These are phyloP conservation scores for Tolypocladium pustulatum DNA, from an alignment of 2,329 filamentous ascomycete species.

Conservation along the genomic window DNA sequence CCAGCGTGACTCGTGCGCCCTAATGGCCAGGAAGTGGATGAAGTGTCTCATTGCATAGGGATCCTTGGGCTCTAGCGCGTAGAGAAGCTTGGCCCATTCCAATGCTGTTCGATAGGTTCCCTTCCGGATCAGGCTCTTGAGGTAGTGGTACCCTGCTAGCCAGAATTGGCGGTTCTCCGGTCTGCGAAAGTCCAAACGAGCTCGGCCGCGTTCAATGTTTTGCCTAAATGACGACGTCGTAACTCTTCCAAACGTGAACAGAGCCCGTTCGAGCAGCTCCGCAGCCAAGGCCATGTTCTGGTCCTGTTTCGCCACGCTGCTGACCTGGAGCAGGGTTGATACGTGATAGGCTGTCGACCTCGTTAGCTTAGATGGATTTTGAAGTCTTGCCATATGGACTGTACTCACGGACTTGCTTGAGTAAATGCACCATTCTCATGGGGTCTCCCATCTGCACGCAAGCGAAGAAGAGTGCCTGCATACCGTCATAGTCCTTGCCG, in stretches of 20 bases:
- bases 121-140: constrained; percentile 74
- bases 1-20: constrained; percentile 65
- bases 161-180: constrained; percentile 89
- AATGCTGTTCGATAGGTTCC: constrained; percentile 90
- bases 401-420: constrained; percentile 33
- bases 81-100: constrained; percentile 83
- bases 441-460: constrained; percentile 80
- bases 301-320: constrained; percentile 84
- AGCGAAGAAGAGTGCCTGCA: constrained; percentile 66
- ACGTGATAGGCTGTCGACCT: constrained; percentile 64
- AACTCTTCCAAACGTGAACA: constrained; percentile 89
- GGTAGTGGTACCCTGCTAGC: constrained; percentile 81
- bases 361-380: neutral
- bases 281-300: constrained; percentile 77
- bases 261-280: constrained; percentile 78
- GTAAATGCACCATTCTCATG: constrained; percentile 66
- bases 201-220: constrained; percentile 66
- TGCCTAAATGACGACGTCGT: constrained; percentile 73
- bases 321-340: constrained; percentile 86
- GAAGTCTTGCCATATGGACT: neutral
- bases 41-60: constrained; percentile 75
- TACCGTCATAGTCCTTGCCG: constrained; percentile 58
- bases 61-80: constrained; percentile 65
- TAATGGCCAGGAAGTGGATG: constrained; percentile 76
- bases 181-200: constrained; percentile 67